These are phyloP conservation scores for Apiospora hydei DNA, from an alignment of 2,329 filamentous ascomycete genomes.

Conservation along the genomic window DNA sequence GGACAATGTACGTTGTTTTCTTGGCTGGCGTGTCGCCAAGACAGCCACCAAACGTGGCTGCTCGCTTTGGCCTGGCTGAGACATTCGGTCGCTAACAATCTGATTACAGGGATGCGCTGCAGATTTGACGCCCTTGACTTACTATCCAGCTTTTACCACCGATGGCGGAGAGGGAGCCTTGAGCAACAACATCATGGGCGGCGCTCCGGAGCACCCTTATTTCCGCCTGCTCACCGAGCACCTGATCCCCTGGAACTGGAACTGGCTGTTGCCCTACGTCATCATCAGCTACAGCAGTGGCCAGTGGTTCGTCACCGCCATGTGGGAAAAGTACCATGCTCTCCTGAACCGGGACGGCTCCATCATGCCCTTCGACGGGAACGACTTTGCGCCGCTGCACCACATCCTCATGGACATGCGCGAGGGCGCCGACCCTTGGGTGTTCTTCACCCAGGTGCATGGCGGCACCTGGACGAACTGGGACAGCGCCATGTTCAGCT, in stretches of 20 bases:
- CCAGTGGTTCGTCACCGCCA: slow-evolving; percentile 72
- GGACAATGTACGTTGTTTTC: slow-evolving; percentile 50
- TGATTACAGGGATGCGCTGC: slow-evolving; percentile 68
- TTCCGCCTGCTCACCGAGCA: slow-evolving; percentile 71
- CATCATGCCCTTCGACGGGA: slow-evolving; percentile 30
- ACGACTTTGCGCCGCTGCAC: slow-evolving; percentile 30
- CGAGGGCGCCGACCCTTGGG: slow-evolving; percentile 36
- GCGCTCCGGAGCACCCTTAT: slow-evolving; percentile 72
- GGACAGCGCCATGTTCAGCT: slow-evolving; percentile 41
- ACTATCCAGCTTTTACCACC: slow-evolving; percentile 73
- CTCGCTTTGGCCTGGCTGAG: not conserved
- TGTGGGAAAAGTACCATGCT: slow-evolving; percentile 70
- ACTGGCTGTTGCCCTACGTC: slow-evolving; percentile 74
- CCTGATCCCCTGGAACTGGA: slow-evolving; percentile 68
- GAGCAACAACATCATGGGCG: slow-evolving; percentile 73
- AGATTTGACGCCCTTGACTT: slow-evolving; percentile 69
- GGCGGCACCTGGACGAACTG: slow-evolving; percentile 41
- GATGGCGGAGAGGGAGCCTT: slow-evolving; percentile 44
- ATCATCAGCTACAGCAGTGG: slow-evolving; percentile 79
- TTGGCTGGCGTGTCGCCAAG: not conserved
- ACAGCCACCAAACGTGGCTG: not conserved
- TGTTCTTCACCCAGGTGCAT: slow-evolving; percentile 40
- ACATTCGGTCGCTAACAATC: not conserved
- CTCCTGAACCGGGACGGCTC: slow-evolving; percentile 34
- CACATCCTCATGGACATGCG: slow-evolving; percentile 41